Conservation (phyloP, 495 filamentous ascomycete species). For the Viridothelium virens region DNA sequence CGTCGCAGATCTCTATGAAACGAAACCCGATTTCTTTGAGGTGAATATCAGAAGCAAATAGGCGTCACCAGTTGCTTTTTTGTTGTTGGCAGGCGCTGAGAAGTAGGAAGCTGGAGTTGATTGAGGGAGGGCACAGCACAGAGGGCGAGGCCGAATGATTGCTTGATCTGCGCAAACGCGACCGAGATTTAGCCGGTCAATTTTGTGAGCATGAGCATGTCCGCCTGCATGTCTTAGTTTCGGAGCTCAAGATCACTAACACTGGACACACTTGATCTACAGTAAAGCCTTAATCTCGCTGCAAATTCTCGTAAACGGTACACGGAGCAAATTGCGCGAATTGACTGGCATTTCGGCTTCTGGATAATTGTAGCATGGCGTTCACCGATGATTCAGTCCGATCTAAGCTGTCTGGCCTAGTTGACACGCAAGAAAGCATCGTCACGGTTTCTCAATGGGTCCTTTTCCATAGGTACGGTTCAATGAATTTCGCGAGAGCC, state of each 20-base stretch:
- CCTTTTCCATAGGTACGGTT: slow-evolving; percentile 86
- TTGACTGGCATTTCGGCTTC: neutral
- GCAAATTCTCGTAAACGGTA: neutral
- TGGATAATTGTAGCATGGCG: slow-evolving; percentile 51
- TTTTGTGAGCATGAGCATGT: neutral
- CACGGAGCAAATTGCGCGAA: neutral
- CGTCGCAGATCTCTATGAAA: neutral
- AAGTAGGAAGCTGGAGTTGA: neutral
- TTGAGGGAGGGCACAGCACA: neutral
- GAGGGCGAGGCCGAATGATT: neutral
- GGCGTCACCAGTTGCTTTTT: neutral
- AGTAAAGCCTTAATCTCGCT: neutral
- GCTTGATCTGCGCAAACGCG: neutral
- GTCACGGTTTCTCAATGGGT: slow-evolving; percentile 96
- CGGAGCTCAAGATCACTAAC: neutral
- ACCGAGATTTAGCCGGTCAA: neutral
- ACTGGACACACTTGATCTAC: no score
- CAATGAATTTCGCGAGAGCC: neutral
- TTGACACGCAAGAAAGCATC: slow-evolving; percentile 94
- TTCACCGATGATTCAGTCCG: slow-evolving; percentile 90
- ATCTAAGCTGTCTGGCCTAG: slow-evolving; percentile 87
- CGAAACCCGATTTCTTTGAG: neutral
- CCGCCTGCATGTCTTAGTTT: neutral
- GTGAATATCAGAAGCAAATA: neutral
- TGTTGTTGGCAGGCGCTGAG: neutral